phyloP scores from a whole-genome alignment of 192 early-diverging fungal species.

The Piromyces finnis region DNA sequence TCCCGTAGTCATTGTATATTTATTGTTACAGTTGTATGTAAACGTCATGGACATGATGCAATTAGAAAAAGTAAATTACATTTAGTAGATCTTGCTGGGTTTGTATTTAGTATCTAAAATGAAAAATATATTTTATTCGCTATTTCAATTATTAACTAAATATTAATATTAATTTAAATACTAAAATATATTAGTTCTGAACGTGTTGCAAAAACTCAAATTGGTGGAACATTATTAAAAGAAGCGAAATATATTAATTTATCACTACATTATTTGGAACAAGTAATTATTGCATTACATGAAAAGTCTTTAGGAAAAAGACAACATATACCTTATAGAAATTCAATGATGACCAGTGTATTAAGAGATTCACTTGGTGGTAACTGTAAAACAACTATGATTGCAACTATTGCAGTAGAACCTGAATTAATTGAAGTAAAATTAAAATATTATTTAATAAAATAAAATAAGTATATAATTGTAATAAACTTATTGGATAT shows the following conservation, averaged over 20 bases:
- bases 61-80: slow-evolving; percentile 34
- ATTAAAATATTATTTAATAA: slow-evolving; percentile 3
- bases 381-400: slow-evolving; percentile 44
- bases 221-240: slow-evolving; percentile 29
- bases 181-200: slow-evolving; percentile 24
- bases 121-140: too few relatives aligned
- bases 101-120: too few relatives aligned
- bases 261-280: slow-evolving; percentile 41
- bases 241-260: slow-evolving; percentile 43
- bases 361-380: slow-evolving; percentile 37
- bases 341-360: slow-evolving; percentile 41
- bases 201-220: slow-evolving; percentile 25
- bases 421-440: slow-evolving; percentile 34
- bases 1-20: slow-evolving; percentile 44
- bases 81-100: slow-evolving; percentile 50
- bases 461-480: too few relatives aligned
- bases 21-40: slow-evolving; percentile 18
- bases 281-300: slow-evolving; percentile 42
- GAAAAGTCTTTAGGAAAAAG: slow-evolving; percentile 29
- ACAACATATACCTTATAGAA: slow-evolving; percentile 38
- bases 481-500: not conserved
- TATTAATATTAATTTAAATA: too few relatives aligned
- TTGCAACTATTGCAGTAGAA: slow-evolving; percentile 35
- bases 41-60: slow-evolving; percentile 16
- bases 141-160: too few relatives aligned